These are phyloP conservation scores for Claviceps pazoutovae DNA, from an alignment of 2,329 filamentous ascomycete species.

Conservation along the genomic window DNA sequence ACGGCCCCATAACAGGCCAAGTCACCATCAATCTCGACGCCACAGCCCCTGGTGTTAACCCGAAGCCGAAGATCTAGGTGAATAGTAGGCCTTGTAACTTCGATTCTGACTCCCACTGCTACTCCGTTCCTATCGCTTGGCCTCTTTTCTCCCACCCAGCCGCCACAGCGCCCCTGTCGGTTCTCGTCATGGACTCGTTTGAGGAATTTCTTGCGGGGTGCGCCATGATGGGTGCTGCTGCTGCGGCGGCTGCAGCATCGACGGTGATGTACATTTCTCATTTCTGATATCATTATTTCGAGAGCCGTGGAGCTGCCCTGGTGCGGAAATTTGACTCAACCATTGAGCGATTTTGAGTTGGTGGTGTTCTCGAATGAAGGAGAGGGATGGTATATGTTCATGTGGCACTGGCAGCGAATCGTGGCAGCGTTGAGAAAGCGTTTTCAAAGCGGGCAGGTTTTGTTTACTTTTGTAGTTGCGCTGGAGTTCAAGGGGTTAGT, in stretches of 20 bases:
- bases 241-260: not conserved
- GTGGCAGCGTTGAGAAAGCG: no score
- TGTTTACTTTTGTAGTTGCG: no score
- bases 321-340: no score
- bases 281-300: not conserved
- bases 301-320: no score
- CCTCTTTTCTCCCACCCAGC: not conserved
- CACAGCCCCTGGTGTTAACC: conserved; percentile 38
- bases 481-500: no score
- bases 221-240: not conserved
- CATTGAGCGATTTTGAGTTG: no score
- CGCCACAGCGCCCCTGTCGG: not conserved
- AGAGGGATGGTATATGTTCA: no score
- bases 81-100: not conserved
- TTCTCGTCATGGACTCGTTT: not conserved
- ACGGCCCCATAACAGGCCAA: conserved; percentile 60
- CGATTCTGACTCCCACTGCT: not conserved
- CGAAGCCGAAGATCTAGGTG: conserved; percentile 26
- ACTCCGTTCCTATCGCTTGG: not conserved
- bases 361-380: no score
- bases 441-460: no score
- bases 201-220: not conserved
- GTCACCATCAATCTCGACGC: conserved; percentile 80
- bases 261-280: not conserved
- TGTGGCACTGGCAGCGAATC: no score